Evolutionary conservation across 371 early-diverging fungal species (phyloP).

Genomic region (Apophysomyces sp.): DNA sequence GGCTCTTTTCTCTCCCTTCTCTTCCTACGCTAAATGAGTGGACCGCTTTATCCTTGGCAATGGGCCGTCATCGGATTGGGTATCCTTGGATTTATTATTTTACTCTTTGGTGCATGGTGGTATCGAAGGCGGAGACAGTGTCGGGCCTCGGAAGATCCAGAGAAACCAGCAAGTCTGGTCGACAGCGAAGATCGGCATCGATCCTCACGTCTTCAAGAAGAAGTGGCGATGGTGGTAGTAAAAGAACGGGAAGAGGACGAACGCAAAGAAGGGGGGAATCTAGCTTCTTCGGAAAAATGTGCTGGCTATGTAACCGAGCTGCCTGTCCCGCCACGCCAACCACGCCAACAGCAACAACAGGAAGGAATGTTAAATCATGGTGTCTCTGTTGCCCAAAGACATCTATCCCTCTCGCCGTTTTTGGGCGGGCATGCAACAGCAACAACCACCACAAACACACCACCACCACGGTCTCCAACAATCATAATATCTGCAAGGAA

Average conservation of each 20-base stretch:
- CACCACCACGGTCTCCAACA: constrained; percentile 2
- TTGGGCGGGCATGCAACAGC: background rate
- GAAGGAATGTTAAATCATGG: constrained; percentile 4
- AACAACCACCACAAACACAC: background rate
- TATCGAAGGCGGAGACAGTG: background rate
- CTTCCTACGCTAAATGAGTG: background rate
- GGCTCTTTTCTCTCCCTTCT: background rate
- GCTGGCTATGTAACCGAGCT: background rate
- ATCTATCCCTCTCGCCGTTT: constrained; percentile 8
- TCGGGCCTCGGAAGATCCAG: background rate
- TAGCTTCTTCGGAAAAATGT: background rate
- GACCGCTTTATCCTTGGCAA: background rate
- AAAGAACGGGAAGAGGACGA: background rate
- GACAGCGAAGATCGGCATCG: background rate
- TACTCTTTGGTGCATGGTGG: background rate
- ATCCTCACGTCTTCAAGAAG: background rate
- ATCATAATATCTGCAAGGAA: background rate
- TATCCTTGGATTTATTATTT: background rate
- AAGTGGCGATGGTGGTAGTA: background rate
- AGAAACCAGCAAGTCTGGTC: background rate
- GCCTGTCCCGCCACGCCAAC: background rate
- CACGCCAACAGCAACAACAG: constrained; percentile 14
- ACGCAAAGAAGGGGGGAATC: background rate
- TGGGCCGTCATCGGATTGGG: background rate
- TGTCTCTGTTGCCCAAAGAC: background rate